phyloP scores from a whole-genome alignment of 345 rosid species.

The Euphorbia lathyris region DNA sequence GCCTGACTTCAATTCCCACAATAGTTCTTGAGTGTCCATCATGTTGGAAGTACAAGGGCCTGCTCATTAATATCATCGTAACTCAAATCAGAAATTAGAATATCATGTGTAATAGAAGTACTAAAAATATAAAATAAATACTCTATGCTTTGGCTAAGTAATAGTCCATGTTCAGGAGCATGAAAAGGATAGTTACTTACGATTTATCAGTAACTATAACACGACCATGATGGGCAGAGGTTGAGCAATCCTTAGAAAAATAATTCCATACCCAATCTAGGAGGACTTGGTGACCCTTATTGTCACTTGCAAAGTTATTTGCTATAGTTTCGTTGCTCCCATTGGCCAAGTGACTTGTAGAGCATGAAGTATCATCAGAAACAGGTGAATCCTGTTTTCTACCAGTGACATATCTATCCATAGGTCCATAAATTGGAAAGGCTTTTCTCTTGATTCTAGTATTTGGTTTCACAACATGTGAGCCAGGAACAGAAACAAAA shows the following conservation, averaged over 20 bases:
- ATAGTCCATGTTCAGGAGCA: neutral
- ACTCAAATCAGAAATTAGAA: constrained; percentile 12
- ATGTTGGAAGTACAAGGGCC: constrained; percentile 86
- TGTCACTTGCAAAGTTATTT: constrained; percentile 22
- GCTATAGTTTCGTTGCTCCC: constrained; percentile 8
- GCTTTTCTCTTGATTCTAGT: constrained; percentile 32
- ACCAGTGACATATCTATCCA: constrained; percentile 54
- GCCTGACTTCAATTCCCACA: constrained; percentile 63
- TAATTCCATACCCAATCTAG: constrained; percentile 84
- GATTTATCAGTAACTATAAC: constrained; percentile 47
- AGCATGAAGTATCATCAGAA: constrained; percentile 6
- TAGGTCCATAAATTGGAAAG: constrained; percentile 49
- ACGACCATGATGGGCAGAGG: constrained; percentile 13
- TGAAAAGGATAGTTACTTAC: constrained; percentile 34
- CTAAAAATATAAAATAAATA: neutral
- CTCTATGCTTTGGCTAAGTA: neutral
- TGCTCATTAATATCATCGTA: constrained; percentile 26
- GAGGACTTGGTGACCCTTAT: constrained; percentile 42
- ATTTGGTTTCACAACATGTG: constrained; percentile 7
- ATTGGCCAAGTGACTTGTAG: constrained; percentile 7
- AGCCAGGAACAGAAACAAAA: constrained; percentile 64
- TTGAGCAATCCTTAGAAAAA: constrained; percentile 46
- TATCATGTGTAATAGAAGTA: neutral
- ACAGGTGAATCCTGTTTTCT: constrained; percentile 11
- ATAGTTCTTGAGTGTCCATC: constrained; percentile 83